Percentiles rank a stretch among this genome's conserved stretches.
Conservation (phyloP, 805 yeast genomes). For the Candida ipomoeae region DNA sequence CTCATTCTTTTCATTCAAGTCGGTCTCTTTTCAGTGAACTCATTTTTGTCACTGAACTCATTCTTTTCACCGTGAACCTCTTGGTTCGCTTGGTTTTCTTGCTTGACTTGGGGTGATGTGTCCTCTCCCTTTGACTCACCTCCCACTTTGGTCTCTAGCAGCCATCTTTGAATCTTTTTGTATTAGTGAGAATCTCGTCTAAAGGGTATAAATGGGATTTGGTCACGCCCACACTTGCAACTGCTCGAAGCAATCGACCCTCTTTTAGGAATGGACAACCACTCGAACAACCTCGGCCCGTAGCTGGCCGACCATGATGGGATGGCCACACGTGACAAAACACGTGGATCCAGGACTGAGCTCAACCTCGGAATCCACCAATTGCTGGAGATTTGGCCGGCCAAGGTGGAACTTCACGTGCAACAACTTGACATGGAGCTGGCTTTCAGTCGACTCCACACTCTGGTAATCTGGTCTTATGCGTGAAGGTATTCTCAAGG, state of each 20-base stretch:
- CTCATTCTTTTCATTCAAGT: not conserved
- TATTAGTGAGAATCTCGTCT: too few species aligned
- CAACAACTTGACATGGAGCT: constrained; percentile 6
- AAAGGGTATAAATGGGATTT: too few species aligned
- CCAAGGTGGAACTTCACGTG: constrained; percentile 13
- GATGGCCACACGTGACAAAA: constrained; percentile 32
- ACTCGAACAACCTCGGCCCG: constrained; percentile 18
- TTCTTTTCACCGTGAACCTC: not conserved
- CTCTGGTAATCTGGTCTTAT: constrained; percentile 4
- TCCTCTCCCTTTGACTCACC: not conserved
- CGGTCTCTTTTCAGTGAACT: not conserved
- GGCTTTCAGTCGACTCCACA: constrained; percentile 2
- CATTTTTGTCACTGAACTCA: not conserved
- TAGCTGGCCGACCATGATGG: constrained; percentile 30
- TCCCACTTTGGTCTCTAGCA: constrained; percentile 70
- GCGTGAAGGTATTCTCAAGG: constrained; percentile 12
- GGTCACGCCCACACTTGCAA: constrained; percentile 21
- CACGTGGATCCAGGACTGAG: constrained; percentile 14
- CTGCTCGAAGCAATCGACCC: constrained; percentile 19
- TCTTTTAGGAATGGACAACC: constrained; percentile 4
- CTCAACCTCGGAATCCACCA: constrained; percentile 4
- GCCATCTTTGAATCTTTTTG: constrained; percentile 59
- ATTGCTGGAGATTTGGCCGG: constrained; percentile 12
- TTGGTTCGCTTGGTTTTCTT: not conserved
- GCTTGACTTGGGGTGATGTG: not conserved